Conservation (phyloP, 345 rosid genomes). For the Iberis pinnata region DNA sequence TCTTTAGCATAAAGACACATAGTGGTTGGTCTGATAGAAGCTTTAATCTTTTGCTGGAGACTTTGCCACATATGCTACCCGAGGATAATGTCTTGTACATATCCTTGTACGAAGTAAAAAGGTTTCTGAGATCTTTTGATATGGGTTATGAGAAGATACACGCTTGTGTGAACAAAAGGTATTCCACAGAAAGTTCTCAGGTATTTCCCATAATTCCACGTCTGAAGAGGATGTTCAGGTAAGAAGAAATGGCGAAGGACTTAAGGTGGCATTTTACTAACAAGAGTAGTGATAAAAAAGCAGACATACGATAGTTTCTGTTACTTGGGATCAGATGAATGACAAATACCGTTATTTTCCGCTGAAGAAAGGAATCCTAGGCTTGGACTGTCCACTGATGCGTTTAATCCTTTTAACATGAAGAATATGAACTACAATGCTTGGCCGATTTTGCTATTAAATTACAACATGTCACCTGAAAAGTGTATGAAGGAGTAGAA, state of each 20-base stretch:
- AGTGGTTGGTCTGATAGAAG: not conserved
- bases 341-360: not conserved
- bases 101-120: not conserved
- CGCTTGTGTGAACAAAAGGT: not conserved
- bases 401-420: not conserved
- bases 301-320: not conserved
- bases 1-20: not conserved
- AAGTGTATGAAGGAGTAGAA: not conserved
- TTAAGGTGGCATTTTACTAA: not conserved
- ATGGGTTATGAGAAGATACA: slow-evolving; percentile 1
- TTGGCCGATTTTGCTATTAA: not conserved
- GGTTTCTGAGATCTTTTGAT: not conserved
- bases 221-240: not conserved
- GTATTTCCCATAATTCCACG: not conserved
- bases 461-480: not conserved
- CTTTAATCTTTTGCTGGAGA: not conserved
- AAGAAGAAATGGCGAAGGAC: not conserved
- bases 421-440: not conserved
- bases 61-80: not conserved
- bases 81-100: not conserved
- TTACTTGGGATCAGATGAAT: slow-evolving; percentile 1
- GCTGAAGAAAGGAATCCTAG: not conserved
- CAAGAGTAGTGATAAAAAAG: not conserved
- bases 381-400: not conserved
- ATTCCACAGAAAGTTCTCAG: too few species aligned